Percentiles rank a stretch among this genome's conserved stretches.
phyloP scores from a whole-genome alignment of 1,284 basidiomycete genomes.

The Marasmius sp. region DNA sequence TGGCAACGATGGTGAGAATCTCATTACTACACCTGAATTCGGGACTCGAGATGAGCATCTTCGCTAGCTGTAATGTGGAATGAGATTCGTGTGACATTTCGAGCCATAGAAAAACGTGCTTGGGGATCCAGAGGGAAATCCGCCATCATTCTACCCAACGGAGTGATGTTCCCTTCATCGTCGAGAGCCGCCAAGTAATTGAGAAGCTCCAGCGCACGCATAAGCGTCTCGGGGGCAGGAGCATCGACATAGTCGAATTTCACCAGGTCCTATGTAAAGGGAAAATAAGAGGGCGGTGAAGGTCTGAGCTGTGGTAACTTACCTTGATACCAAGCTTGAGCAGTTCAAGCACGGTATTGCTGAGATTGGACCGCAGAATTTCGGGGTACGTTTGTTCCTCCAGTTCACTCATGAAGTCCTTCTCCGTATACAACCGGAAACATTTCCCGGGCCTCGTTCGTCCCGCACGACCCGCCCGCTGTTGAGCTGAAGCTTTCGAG shows the following conservation, averaged over 20 bases:
- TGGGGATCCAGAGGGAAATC: slow-evolving; percentile 98
- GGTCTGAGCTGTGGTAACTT: slow-evolving; percentile 5
- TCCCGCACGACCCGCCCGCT: slow-evolving; percentile 95
- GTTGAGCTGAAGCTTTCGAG: slow-evolving; percentile 94
- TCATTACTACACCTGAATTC: slow-evolving; percentile 98
- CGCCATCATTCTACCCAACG: slow-evolving; percentile 91
- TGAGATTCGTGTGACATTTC: background rate
- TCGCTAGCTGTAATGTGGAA: slow-evolving; percentile 61
- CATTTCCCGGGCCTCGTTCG: slow-evolving; percentile 96
- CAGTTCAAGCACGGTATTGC: slow-evolving; percentile 92
- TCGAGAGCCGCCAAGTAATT: slow-evolving; percentile 93
- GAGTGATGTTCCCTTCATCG: slow-evolving; percentile 91
- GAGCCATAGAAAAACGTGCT: slow-evolving; percentile 36
- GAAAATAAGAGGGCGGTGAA: background rate
- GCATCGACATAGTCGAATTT: slow-evolving; percentile 96
- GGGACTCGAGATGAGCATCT: slow-evolving; percentile 92
- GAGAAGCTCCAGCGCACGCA: slow-evolving; percentile 94
- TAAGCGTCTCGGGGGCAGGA: slow-evolving; percentile 95
- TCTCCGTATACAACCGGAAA: slow-evolving; percentile 96
- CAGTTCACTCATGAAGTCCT: slow-evolving; percentile 93
- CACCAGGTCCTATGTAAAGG: slow-evolving; percentile 70
- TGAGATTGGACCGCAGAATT: slow-evolving; percentile 89
- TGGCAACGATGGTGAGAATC: slow-evolving; percentile 92
- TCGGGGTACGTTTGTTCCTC: slow-evolving; percentile 98
- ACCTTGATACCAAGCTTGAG: slow-evolving; percentile 77